These are phyloP conservation scores for Leptographium lundbergii DNA, from an alignment of 2,329 filamentous ascomycete species.

Conservation along the genomic window DNA sequence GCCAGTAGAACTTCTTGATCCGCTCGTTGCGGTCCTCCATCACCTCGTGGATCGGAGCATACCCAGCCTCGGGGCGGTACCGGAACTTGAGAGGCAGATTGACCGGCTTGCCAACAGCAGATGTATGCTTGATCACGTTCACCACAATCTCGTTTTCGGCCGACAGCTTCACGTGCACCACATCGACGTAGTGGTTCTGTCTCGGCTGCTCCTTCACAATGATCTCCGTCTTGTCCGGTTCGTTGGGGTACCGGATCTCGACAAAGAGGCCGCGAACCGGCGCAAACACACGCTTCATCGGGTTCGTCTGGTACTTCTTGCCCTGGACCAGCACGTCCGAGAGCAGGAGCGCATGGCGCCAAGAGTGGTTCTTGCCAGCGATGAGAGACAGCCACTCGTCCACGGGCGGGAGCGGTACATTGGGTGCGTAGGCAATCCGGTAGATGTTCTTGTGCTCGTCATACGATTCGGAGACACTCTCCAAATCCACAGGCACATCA, in stretches of 20 bases:
- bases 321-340: constrained; percentile 91
- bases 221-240: constrained; percentile 74
- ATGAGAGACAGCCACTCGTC: constrained; percentile 83
- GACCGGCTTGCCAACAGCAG: constrained; percentile 70
- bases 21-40: constrained; percentile 94
- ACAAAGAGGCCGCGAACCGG: constrained; percentile 79
- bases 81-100: constrained; percentile 77
- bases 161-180: constrained; percentile 70
- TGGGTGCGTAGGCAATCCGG: constrained; percentile 64
- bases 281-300: constrained; percentile 80
- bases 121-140: constrained; percentile 87
- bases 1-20: constrained; percentile 99
- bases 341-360: constrained; percentile 89
- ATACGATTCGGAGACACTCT: constrained; percentile 67
- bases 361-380: constrained; percentile 74
- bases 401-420: constrained; percentile 59
- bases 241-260: constrained; percentile 71
- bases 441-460: constrained; percentile 72
- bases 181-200: constrained; percentile 76
- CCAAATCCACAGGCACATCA: constrained; percentile 63
- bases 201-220: constrained; percentile 76
- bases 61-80: constrained; percentile 90
- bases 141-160: constrained; percentile 71
- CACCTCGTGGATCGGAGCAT: constrained; percentile 93
- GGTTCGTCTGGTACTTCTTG: constrained; percentile 94